Evolutionary conservation across 208 protist genomes (phyloP), one percentile per base, ranked within the genome.

Genomic region (Crithidia sp.): DNA sequence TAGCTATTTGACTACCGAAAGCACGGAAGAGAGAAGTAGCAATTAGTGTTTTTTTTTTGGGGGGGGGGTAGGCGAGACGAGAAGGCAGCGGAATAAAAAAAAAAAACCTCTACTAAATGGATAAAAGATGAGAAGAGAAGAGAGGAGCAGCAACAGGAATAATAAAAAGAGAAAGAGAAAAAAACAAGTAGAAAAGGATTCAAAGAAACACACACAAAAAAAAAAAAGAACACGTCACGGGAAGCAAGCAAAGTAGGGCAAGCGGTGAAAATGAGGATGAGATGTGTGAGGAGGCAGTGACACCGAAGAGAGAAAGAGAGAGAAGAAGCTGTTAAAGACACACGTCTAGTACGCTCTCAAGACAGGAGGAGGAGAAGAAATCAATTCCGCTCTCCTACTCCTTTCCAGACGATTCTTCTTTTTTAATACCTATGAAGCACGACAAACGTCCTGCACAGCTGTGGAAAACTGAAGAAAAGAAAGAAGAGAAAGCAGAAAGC

Each of bases 61-160:
- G 39, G 40, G 39, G n/a, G 53, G 37, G 43, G 2, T 52, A 54
- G 6, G 5, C 10, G 7, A n/a, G 13, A 59, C 56, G 53, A 28
- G 55, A 39, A 17, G 43, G 62, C 63, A 73, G 28, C 28, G 28
- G 28, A 65, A 56, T 16, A 67, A 58, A 54, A 67, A 14, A 54
- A 45, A 50, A n/a, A 63, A 8, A 63, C n/a, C 45, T 12, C 40
- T 45, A 66, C 3, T 19, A 73, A 61, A 39, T 5, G 8, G 19
- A 40, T 57, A 68, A 43, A n/a, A 62, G 14, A 62, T n/a, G n/a
- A 62, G 63, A 13, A 43, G 58, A 45, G 53, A 55, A 64, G 12
- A 19, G 17, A 50, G 28, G 28, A 28, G 28, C 28, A 28, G 28
- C 40, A 28, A 41, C 19, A 45, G 6, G 7, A 36, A 40, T 39